These are phyloP conservation scores for Tolypocladium ophioglossoides DNA, from an alignment of 2,329 filamentous ascomycete genomes.

Conservation along the genomic window DNA sequence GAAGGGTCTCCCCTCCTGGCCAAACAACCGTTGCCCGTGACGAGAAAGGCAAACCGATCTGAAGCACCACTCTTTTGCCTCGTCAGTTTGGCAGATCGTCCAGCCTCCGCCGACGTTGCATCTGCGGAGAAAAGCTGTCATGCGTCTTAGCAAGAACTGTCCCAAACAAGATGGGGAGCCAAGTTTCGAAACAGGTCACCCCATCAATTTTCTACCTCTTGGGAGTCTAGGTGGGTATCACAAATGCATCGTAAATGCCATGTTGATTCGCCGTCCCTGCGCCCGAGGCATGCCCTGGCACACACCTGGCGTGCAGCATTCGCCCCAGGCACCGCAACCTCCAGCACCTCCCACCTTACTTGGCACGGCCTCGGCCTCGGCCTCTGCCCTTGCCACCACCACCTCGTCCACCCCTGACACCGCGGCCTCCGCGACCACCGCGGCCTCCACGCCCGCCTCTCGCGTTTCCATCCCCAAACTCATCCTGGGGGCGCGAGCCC, in stretches of 20 bases:
- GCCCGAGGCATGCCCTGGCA: background rate
- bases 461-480: slow-evolving; percentile 8
- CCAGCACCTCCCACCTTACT: slow-evolving; percentile 4
- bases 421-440: slow-evolving; percentile 10
- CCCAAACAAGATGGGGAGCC: background rate
- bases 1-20: background rate
- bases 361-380: slow-evolving; percentile 14
- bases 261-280: slow-evolving; percentile 2
- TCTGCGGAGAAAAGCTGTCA: background rate
- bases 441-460: slow-evolving; percentile 11
- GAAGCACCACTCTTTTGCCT: background rate
- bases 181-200: background rate
- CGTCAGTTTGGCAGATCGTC: background rate
- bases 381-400: slow-evolving; percentile 11
- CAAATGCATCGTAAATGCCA: background rate
- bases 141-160: background rate
- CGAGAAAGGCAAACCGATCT: background rate
- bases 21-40: background rate
- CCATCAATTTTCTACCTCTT: background rate
- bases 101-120: background rate
- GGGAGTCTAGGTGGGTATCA: slow-evolving; percentile 3
- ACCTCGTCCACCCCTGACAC: slow-evolving; percentile 8
- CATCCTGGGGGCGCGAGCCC: slow-evolving; percentile 2
- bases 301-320: background rate
- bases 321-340: background rate